These are phyloP conservation scores for Aeschynomene evenia DNA, from an alignment of 306 rosid species.

Conservation along the genomic window DNA sequence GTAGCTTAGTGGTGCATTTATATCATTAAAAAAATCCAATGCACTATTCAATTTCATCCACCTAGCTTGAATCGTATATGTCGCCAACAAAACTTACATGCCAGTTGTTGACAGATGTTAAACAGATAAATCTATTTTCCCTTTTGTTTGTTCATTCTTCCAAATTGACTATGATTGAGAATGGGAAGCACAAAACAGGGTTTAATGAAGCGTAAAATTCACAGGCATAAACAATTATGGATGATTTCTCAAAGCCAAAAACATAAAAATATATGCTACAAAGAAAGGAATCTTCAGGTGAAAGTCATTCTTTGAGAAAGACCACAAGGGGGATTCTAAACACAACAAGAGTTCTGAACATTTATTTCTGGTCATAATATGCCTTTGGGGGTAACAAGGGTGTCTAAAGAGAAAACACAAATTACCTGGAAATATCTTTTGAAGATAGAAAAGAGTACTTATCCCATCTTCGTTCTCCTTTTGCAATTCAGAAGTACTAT, in stretches of 20 bases:
- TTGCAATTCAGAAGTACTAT: constrained; percentile 76
- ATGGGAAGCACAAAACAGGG: constrained; percentile 5
- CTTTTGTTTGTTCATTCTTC: neutral
- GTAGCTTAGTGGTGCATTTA: neutral
- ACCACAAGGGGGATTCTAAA: neutral
- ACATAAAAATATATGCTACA: neutral
- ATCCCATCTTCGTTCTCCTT: constrained; percentile 97
- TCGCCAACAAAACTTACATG: neutral
- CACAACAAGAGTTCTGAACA: neutral
- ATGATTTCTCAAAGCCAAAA: neutral
- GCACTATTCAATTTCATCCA: neutral
- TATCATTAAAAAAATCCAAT: too few species aligned
- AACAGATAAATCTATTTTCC: neutral
- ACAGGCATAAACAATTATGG: neutral
- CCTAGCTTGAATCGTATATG: neutral
- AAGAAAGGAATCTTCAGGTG: neutral
- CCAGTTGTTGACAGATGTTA: constrained; percentile 4
- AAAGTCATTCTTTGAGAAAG: neutral
- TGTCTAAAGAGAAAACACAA: constrained; percentile 6
- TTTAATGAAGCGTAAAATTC: neutral
- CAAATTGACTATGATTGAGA: neutral
- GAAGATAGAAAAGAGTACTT: constrained; percentile 87
- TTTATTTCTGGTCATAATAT: neutral
- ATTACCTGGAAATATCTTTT: constrained; percentile 96
- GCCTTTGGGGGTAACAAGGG: neutral